Evolutionary conservation across 2,329 filamentous ascomycete genomes (phyloP).

Genomic region (Alternaria viburni): DNA sequence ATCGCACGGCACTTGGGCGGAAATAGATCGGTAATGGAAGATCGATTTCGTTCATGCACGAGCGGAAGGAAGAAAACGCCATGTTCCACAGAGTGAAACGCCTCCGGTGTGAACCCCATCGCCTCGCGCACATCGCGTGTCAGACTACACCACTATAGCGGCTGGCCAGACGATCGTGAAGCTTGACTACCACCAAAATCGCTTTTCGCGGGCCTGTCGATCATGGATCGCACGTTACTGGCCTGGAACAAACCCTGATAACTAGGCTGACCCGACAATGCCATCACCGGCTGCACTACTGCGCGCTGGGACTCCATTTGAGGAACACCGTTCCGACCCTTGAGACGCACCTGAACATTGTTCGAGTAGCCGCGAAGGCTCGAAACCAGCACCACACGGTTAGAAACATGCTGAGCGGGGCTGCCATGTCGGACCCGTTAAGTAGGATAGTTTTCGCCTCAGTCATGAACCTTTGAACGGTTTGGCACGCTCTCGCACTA

Average conservation of each 20-base stretch:
- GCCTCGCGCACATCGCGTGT: constrained; percentile 41
- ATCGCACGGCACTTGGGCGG: background rate
- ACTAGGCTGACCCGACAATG: constrained; percentile 33
- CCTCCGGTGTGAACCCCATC: constrained; percentile 31
- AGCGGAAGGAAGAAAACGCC: constrained; percentile 6
- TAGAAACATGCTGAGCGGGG: constrained; percentile 41
- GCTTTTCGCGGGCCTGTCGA: constrained; percentile 22
- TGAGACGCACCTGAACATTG: constrained; percentile 29
- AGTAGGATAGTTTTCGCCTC: constrained; percentile 35
- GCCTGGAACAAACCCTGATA: constrained; percentile 25
- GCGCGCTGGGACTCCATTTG: constrained; percentile 25
- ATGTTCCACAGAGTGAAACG: constrained; percentile 33
- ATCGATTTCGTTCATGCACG: constrained; percentile 5
- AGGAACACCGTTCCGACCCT: constrained; percentile 16
- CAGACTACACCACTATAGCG: constrained; percentile 37
- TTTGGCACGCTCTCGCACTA: constrained; percentile 31
- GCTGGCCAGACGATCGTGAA: constrained; percentile 46
- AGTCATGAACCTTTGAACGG: constrained; percentile 35
- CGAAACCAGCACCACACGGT: constrained; percentile 32
- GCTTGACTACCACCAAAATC: constrained; percentile 31
- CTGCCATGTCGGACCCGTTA: constrained; percentile 25
- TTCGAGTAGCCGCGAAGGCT: constrained; percentile 38
- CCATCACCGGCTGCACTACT: constrained; percentile 23
- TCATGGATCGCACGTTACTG: constrained; percentile 21
- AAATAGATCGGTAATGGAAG: constrained; percentile 8